phyloP scores from a whole-genome alignment of 1,139 yeast genomes.

The Zygosaccharomyces pseudobailii region DNA sequence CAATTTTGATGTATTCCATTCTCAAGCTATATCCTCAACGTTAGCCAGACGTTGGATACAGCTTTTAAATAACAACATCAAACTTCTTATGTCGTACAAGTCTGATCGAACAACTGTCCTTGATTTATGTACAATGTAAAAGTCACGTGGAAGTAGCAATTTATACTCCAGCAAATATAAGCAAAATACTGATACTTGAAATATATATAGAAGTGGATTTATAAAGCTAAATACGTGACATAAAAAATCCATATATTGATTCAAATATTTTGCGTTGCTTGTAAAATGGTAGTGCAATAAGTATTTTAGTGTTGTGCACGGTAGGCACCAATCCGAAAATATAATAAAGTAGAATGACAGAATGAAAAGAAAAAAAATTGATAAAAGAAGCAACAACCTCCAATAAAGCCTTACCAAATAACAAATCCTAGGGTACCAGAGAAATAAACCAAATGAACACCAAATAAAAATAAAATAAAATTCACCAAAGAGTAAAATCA shows the following conservation, averaged over 20 bases:
- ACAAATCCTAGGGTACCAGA: not conserved
- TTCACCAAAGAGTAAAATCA: slow-evolving; percentile 2
- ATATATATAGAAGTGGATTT: not conserved
- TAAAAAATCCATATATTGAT: too few species aligned
- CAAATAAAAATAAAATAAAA: slow-evolving; percentile 5
- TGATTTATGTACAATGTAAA: not conserved
- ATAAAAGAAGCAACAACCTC: not conserved
- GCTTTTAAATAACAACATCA: not conserved
- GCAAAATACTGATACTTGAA: not conserved
- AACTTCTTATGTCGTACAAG: not conserved
- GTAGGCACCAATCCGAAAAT: not conserved
- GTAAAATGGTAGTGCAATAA: not conserved
- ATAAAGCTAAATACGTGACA: not conserved
- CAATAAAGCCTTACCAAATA: not conserved
- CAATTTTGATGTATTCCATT: slow-evolving; percentile 56
- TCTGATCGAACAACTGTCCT: not conserved
- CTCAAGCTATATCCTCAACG: not conserved
- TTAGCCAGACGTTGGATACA: not conserved
- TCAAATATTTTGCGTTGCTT: not conserved
- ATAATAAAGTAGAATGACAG: slow-evolving; percentile 1
- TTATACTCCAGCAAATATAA: not conserved
- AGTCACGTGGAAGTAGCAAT: slow-evolving; percentile 1
- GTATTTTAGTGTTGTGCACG: not conserved
- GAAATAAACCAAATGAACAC: not conserved
- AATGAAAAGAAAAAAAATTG: not conserved